Conservation (phyloP, 148 eudicot species). For the Cornus florida region DNA sequence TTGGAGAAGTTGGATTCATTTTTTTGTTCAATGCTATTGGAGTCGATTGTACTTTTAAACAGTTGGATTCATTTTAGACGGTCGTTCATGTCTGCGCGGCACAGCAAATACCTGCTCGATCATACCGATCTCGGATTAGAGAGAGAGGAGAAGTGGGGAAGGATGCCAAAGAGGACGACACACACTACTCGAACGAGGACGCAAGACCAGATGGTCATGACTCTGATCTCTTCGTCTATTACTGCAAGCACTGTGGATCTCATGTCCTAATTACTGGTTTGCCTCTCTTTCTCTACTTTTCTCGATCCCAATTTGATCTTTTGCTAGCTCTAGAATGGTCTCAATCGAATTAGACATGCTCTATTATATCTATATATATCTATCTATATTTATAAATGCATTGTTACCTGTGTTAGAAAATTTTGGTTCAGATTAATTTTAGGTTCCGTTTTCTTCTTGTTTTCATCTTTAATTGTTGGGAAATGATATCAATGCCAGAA, state of each 20-base stretch:
- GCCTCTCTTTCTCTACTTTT: neutral
- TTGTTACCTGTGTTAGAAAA: neutral
- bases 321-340: too few species aligned
- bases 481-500: neutral
- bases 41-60: too few species aligned
- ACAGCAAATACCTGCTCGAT: too few species aligned
- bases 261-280: constrained; percentile 96
- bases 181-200: constrained; percentile 99
- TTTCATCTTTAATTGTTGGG: neutral
- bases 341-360: too few species aligned
- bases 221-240: constrained; percentile 93
- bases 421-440: neutral
- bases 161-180: constrained; percentile 97
- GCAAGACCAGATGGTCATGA: constrained; percentile 80
- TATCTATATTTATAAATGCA: neutral
- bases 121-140: too few species aligned
- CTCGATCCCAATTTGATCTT: too few species aligned
- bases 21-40: too few species aligned
- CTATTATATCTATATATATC: neutral
- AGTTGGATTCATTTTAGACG: too few species aligned
- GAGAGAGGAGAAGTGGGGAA: constrained; percentile 1
- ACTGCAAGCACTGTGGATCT: constrained; percentile 92
- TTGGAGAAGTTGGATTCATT: too few species aligned
- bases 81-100: too few species aligned
- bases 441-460: too few species aligned